Evolutionary conservation across 2,329 filamentous ascomycete genomes (phyloP).

Genomic region (Sarocladiaceae sp.): DNA sequence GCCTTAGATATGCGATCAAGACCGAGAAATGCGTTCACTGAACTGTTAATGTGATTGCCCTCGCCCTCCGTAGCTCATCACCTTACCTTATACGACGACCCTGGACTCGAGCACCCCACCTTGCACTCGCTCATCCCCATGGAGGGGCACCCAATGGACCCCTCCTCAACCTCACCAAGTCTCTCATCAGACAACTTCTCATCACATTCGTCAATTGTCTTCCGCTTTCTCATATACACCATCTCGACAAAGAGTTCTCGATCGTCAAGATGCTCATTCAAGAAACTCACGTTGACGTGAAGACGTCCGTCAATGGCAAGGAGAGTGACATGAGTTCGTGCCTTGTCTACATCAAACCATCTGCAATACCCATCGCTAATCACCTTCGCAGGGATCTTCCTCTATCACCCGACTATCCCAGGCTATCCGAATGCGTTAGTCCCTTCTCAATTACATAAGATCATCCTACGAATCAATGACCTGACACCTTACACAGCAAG

Average conservation of each 20-base stretch:
- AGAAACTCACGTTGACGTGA: constrained; percentile 48
- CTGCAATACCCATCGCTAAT: constrained; percentile 13
- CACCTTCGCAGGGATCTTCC: constrained; percentile 64
- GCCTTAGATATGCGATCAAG: too few species aligned
- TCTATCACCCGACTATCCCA: constrained; percentile 82
- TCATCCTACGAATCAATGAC: neutral
- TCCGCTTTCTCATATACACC: too few species aligned
- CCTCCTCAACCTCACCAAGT: neutral
- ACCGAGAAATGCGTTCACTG: too few species aligned
- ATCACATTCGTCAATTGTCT: neutral
- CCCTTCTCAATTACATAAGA: neutral
- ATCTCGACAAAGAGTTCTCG: too few species aligned
- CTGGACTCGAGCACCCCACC: neutral
- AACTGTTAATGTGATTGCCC: too few species aligned
- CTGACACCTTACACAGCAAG: too few species aligned
- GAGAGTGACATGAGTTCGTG: constrained; percentile 48
- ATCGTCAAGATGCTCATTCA: constrained; percentile 47
- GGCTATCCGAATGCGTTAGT: constrained; percentile 79
- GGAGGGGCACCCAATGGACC: neutral
- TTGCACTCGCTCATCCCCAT: neutral
- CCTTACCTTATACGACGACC: neutral
- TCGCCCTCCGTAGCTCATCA: too few species aligned
- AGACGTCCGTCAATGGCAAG: constrained; percentile 47
- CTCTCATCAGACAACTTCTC: too few species aligned
- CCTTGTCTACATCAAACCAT: constrained; percentile 8